Evolutionary conservation across 306 rosid genomes (phyloP), one percentile per base, ranked within the genome.

Genomic region (Glycyrrhiza uralensis): DNA sequence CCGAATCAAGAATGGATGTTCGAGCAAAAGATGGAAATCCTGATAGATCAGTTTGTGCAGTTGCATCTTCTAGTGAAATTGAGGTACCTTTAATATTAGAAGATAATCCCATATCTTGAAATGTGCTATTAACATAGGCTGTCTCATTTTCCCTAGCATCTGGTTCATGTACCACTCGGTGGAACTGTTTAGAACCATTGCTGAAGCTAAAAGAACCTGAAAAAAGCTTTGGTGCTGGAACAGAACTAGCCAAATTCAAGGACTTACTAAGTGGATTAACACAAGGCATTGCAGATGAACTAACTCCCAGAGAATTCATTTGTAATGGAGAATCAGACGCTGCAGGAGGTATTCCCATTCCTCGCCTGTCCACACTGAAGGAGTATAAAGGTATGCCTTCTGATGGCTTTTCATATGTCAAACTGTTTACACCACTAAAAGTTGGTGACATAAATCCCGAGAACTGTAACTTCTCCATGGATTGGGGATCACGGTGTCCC

Each of bases 121-220:
- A 81, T 76, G 85, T 87, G 80, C 80, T 78, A 82, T 62, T 86
- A 56, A 66, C 63, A 81, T 79, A 83, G 24, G 86, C 66, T 39
- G 89, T 75, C 46, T 94, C 98, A 83, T 66, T 89, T 69, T 94
- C 98, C 80, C 85, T 85, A 46, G 92, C 85, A 82, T 94, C 98
- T 75, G 98, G 98, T 83, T 94, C 98, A 67, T 94, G 98, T 47
- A 94, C 97, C 50, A 91, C 98, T 85, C 96, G 84, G 75, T 94
- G 91, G 79, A 94, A 94, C 85, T 91, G 98, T 76, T 89, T 91
- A 71, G 96, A 86, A 59, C 98, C 98, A 79, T 71, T 85, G 76
- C 64, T 81, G 58, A 89, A 74, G 83, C 84, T 89, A 62, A 87
- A 91, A 36, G 98, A 91, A 63, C 97, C 95, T 51, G 98, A 87